Percentiles rank a stretch among this genome's conserved stretches.
These are phyloP conservation scores for Cladophialophora psammophila DNA, from an alignment of 2,329 filamentous ascomycete genomes.

Conservation along the genomic window DNA sequence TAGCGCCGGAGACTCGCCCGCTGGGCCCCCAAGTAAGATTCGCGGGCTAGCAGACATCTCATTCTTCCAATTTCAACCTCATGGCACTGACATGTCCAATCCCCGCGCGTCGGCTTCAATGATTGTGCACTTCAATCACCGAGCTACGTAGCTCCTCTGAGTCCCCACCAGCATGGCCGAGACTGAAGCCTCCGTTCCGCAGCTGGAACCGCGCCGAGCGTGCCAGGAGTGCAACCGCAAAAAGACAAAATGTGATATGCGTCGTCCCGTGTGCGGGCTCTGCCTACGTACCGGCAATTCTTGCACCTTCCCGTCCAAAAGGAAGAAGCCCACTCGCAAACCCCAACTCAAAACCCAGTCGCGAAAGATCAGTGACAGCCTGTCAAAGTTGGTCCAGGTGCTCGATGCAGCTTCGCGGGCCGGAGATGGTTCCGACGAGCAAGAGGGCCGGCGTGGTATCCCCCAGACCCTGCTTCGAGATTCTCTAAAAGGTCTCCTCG, in stretches of 20 bases:
- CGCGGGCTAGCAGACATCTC: conserved; percentile 1
- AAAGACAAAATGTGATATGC: conserved; percentile 36
- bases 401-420: conserved; percentile 30
- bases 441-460: conserved; percentile 20
- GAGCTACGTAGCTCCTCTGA: conserved; percentile 11
- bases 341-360: conserved; percentile 31
- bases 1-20: not conserved
- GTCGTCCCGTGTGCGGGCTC: conserved; percentile 32
- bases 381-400: conserved; percentile 28
- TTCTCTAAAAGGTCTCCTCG: conserved; percentile 29
- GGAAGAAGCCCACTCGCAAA: conserved; percentile 30
- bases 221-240: conserved; percentile 36
- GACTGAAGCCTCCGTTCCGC: conserved; percentile 1
- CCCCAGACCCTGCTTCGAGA: conserved; percentile 26
- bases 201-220: conserved; percentile 26
- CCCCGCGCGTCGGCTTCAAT: conserved; percentile 7
- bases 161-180: conserved; percentile 18
- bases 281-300: conserved; percentile 33
- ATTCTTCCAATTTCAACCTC: conserved; percentile 14
- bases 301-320: conserved; percentile 31
- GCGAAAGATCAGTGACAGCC: conserved; percentile 30
- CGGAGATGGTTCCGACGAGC: conserved; percentile 8
- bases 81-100: not conserved
- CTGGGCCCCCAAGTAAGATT: not conserved
- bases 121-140: not conserved